Percentiles rank a stretch among this genome's conserved stretches.
Conservation (phyloP, 164 flowering plant species). For the Echeveria elegans region DNA sequence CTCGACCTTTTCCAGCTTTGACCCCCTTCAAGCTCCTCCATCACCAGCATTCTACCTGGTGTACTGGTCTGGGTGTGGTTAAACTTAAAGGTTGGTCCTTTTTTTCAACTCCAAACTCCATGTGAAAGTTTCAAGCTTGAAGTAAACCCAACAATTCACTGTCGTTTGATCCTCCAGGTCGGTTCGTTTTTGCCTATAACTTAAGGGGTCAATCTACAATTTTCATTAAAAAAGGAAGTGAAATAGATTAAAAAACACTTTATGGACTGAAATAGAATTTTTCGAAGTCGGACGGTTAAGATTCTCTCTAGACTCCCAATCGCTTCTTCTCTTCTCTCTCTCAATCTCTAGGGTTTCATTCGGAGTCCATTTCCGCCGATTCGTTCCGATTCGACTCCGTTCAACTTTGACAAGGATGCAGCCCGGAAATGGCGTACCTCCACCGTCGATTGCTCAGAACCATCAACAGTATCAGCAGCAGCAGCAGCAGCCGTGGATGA, state of each 20-base stretch:
- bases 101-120: neutral
- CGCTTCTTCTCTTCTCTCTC: no score
- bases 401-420: neutral
- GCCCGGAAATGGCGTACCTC: neutral
- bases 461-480: neutral
- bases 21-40: neutral
- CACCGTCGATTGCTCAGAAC: neutral
- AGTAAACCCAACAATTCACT: no score
- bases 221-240: no score
- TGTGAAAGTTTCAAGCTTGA: neutral
- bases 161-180: no score
- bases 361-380: neutral
- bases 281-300: no score
- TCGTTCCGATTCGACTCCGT: neutral
- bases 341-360: no score
- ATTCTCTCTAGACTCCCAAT: no score
- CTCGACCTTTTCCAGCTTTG: neutral
- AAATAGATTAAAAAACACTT: no score
- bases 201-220: no score
- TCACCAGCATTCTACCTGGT: slow-evolving; percentile 1
- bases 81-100: neutral
- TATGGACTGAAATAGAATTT: no score
- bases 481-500: neutral
- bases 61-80: neutral
- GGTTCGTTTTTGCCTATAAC: no score